Conservation (phyloP, 169 alveolate species). For the Babesia ovata region DNA sequence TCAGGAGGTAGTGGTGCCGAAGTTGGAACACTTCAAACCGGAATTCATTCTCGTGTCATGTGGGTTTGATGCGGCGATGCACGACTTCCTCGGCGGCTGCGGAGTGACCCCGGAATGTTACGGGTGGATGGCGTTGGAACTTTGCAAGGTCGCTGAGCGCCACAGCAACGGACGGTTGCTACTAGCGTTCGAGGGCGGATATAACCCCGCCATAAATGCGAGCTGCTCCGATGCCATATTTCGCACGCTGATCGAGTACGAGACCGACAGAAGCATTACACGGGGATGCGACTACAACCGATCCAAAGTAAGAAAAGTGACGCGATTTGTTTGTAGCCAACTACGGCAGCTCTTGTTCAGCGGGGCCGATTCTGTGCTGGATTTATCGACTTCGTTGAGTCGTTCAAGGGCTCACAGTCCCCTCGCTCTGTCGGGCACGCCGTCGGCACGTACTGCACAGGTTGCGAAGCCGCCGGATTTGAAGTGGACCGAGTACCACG, state of each 20-base stretch:
- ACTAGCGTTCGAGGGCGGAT: slow-evolving; percentile 93
- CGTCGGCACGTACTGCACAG: background rate
- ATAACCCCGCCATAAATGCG: slow-evolving; percentile 70
- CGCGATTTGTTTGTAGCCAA: background rate
- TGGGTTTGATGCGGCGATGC: slow-evolving; percentile 92
- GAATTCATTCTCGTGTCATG: slow-evolving; percentile 92
- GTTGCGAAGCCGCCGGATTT: background rate
- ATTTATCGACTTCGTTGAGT: background rate
- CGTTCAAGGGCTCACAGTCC: background rate
- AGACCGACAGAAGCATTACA: background rate
- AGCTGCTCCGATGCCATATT: slow-evolving; percentile 63
- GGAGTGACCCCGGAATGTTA: slow-evolving; percentile 83
- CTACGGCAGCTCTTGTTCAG: background rate
- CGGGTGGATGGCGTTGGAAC: slow-evolving; percentile 87
- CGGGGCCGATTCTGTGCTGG: background rate
- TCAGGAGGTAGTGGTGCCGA: slow-evolving; percentile 81
- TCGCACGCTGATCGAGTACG: slow-evolving; percentile 59
- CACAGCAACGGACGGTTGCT: slow-evolving; percentile 88
- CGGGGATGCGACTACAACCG: background rate
- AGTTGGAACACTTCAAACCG: slow-evolving; percentile 88
- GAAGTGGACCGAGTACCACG: slow-evolving; percentile 17
- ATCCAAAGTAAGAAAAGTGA: slow-evolving; percentile 2
- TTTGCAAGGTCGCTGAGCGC: slow-evolving; percentile 86
- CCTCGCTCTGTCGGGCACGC: background rate
- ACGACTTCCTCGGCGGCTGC: slow-evolving; percentile 82